A percentile compares a stretch with the other conserved stretches of the same genome.
These are phyloP conservation scores for Luffa acutangula DNA, from an alignment of 306 rosid species.

Conservation along the genomic window DNA sequence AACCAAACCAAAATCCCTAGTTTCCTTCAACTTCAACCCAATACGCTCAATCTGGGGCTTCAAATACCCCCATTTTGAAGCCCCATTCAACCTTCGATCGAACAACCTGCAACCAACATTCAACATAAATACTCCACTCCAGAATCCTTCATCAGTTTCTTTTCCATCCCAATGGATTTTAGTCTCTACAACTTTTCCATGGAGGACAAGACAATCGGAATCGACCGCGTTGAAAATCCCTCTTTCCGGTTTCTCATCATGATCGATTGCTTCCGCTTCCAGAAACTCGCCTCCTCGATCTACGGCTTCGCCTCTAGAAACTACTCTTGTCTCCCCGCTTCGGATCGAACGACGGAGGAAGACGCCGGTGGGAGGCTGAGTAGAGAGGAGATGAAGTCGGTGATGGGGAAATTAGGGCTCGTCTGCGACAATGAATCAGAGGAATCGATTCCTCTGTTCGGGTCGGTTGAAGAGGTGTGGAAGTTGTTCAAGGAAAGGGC, in stretches of 20 bases:
- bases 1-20: neutral
- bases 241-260: neutral
- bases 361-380: neutral
- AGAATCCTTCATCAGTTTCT: neutral
- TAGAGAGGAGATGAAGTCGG: neutral
- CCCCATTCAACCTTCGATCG: neutral
- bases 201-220: neutral
- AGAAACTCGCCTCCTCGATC: neutral
- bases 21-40: neutral
- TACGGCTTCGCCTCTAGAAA: neutral
- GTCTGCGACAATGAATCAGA: neutral
- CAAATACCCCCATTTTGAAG: neutral
- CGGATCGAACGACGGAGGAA: neutral
- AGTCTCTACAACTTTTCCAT: neutral
- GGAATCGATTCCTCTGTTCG: neutral
- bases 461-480: slow-evolving; percentile 1
- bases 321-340: neutral
- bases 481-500: slow-evolving; percentile 14
- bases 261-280: neutral
- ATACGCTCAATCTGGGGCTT: neutral
- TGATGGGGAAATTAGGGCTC: slow-evolving; percentile 24
- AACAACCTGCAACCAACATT: neutral
- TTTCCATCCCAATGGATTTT: neutral
- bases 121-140: too few species aligned
- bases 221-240: neutral